These are phyloP conservation scores for Sporothrix pseudoabietina DNA, from an alignment of 2,329 filamentous ascomycete species.

Conservation along the genomic window DNA sequence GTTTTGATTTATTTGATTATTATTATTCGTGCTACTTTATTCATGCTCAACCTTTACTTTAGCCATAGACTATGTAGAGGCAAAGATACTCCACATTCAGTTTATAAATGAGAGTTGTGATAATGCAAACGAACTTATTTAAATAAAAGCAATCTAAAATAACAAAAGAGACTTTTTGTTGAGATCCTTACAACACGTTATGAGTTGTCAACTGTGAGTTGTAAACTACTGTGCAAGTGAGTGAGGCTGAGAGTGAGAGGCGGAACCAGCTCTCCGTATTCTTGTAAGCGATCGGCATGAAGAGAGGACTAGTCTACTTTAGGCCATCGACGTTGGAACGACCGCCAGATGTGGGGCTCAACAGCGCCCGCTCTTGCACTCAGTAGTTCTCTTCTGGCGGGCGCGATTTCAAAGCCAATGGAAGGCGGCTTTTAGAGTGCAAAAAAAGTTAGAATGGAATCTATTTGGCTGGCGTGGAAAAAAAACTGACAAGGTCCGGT, in stretches of 20 bases:
- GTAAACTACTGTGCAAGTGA: too few species aligned
- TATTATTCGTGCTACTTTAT: neutral
- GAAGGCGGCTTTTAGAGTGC: neutral
- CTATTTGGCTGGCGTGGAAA: conserved; percentile 10
- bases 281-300: neutral
- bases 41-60: neutral
- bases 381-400: neutral
- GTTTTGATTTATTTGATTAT: neutral
- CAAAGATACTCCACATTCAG: conserved; percentile 5
- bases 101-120: neutral
- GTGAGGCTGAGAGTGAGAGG: neutral
- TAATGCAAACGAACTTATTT: neutral
- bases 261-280: conserved; percentile 19
- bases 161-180: neutral
- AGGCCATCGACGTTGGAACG: neutral
- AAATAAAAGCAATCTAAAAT: neutral
- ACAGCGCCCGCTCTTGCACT: neutral
- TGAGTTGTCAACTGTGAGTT: neutral
- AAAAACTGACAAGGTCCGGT: conserved; percentile 9
- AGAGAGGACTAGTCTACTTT: neutral
- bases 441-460: conserved; percentile 7
- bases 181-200: neutral
- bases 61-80: conserved; percentile 11
- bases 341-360: conserved; percentile 12
- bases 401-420: conserved; percentile 10